phyloP scores from a whole-genome alignment of 2,329 filamentous ascomycete species.

The Clarireedia homoeocarpa region DNA sequence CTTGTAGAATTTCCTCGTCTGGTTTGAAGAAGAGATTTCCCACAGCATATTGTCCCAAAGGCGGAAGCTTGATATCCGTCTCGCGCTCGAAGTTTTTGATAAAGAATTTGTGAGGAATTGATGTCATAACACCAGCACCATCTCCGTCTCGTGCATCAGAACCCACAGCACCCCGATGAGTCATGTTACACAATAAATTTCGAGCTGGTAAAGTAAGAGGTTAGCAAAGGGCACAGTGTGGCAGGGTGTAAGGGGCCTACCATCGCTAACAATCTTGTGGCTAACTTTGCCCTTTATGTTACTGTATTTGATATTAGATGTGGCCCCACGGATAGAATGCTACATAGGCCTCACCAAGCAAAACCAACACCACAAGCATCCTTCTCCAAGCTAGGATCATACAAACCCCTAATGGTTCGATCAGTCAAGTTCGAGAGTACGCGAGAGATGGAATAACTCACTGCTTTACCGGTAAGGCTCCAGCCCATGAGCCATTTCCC shows the following conservation, averaged over 20 bases:
- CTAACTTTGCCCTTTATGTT: constrained; percentile 96
- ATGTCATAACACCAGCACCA: constrained; percentile 98
- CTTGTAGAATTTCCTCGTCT: constrained; percentile 78
- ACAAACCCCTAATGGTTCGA: constrained; percentile 57
- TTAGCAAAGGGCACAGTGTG: constrained; percentile 26
- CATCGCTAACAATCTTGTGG: constrained; percentile 99
- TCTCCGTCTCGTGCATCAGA: constrained; percentile 97
- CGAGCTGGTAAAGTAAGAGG: constrained; percentile 49
- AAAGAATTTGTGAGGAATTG: constrained; percentile 97
- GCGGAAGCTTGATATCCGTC: constrained; percentile 78
- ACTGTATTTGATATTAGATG: constrained; percentile 39
- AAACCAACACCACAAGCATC: constrained; percentile 99
- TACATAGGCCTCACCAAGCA: constrained; percentile 63
- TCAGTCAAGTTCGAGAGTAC: background rate
- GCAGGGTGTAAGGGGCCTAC: constrained; percentile 37
- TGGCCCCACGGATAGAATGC: background rate
- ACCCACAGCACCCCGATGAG: constrained; percentile 94
- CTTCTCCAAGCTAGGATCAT: constrained; percentile 92
- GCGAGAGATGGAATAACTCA: constrained; percentile 30
- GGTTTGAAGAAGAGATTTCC: constrained; percentile 99
- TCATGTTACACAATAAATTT: constrained; percentile 98
- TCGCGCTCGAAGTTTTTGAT: constrained; percentile 96
- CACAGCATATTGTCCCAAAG: constrained; percentile 87
- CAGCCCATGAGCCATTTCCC: constrained; percentile 84
- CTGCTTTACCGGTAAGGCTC: constrained; percentile 93